Conservation (phyloP, 257 asterid genomes). For the Coffea canephora region DNA sequence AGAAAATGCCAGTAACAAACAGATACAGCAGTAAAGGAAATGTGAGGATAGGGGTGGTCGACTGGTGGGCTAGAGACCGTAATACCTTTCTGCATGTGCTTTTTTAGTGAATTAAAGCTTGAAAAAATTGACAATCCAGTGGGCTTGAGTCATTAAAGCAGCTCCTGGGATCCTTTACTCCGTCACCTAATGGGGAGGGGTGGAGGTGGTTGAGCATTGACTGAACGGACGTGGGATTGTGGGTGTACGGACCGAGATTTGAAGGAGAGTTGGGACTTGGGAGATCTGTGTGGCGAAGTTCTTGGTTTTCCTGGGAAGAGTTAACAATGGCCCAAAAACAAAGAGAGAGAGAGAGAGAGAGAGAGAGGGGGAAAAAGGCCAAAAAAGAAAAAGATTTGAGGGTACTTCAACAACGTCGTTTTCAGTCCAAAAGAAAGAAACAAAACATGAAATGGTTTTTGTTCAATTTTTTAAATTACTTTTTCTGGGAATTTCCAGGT, state of each 20-base stretch:
- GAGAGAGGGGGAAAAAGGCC: not conserved
- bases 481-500: not conserved
- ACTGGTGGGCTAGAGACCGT: not conserved
- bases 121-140: not conserved
- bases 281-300: not conserved
- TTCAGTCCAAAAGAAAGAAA: too few species aligned
- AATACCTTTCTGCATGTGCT: conserved; percentile 13
- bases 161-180: not conserved
- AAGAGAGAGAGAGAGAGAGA: not conserved
- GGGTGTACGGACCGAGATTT: not conserved
- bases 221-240: not conserved
- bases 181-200: not conserved
- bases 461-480: too few species aligned
- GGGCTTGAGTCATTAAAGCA: not conserved
- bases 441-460: too few species aligned
- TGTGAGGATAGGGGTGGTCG: not conserved
- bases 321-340: not conserved
- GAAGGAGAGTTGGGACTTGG: not conserved
- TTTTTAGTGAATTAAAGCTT: not conserved
- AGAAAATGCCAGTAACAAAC: too few species aligned
- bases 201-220: not conserved
- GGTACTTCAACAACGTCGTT: conserved; percentile 8
- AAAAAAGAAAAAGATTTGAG: not conserved
- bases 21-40: not conserved
- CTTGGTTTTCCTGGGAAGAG: not conserved